phyloP scores from a whole-genome alignment of 208 protist species.

The Crithidia expoeki region DNA sequence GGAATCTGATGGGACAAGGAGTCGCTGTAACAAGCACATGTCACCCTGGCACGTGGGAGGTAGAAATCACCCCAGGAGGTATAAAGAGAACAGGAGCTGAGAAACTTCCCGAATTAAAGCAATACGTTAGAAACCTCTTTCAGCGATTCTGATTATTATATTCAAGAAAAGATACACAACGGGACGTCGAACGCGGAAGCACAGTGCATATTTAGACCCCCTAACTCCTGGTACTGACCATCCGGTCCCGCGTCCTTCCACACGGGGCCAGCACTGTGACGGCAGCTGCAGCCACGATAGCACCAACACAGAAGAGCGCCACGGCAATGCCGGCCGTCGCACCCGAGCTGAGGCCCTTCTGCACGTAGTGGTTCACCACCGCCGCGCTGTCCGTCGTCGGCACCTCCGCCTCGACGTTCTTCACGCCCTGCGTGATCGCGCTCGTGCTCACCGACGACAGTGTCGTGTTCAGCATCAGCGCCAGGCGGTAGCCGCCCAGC shows the following conservation, averaged over 20 bases:
- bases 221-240: background rate
- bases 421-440: conserved; percentile 10
- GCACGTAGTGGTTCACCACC: conserved; percentile 11
- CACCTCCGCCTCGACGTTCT: conserved; percentile 22
- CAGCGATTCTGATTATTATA: too few species aligned
- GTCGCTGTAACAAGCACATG: too few species aligned
- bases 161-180: conserved; percentile 14
- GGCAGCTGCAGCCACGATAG: conserved; percentile 11
- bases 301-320: conserved; percentile 21
- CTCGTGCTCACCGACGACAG: conserved; percentile 10
- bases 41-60: too few species aligned
- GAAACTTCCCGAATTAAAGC: too few species aligned
- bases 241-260: background rate
- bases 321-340: conserved; percentile 32
- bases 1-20: too few species aligned
- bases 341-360: conserved; percentile 25
- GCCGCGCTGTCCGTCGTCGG: conserved; percentile 5
- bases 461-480: conserved; percentile 27
- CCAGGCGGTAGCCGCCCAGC: conserved; percentile 32
- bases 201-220: too few species aligned
- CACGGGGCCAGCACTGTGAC: background rate
- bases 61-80: too few species aligned
- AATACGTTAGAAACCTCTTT: too few species aligned
- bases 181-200: too few species aligned
- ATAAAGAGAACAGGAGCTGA: too few species aligned